Evolutionary conservation across 306 rosid species (phyloP).

Genomic region (Trifolium dubium): DNA sequence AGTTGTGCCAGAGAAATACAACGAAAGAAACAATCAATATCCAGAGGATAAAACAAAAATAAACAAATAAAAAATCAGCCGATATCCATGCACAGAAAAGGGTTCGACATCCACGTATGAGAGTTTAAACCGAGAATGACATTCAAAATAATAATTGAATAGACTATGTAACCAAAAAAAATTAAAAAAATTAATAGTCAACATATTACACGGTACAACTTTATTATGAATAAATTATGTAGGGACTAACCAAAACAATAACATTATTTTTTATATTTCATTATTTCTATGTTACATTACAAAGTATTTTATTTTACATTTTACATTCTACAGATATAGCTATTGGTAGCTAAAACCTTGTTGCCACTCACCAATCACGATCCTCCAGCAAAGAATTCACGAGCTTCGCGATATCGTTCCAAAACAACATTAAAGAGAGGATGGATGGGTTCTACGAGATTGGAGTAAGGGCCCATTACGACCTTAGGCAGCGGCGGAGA

Average conservation of each 20-base stretch:
- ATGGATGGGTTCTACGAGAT: slow-evolving; percentile 80
- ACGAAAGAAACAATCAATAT: no score
- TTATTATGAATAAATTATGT: no score
- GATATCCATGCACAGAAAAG: no score
- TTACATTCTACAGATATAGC: slow-evolving; percentile 24
- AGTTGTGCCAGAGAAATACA: no score
- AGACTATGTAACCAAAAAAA: no score
- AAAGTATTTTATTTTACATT: background rate
- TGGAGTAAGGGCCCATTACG: slow-evolving; percentile 73
- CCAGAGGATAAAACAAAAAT: no score
- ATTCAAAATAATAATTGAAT: no score
- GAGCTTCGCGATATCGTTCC: slow-evolving; percentile 71
- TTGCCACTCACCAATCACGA: slow-evolving; percentile 39
- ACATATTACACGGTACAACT: no score
- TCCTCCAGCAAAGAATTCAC: slow-evolving; percentile 50
- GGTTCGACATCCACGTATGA: no score
- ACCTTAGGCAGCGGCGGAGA: slow-evolving; percentile 61
- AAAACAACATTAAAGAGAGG: slow-evolving; percentile 80
- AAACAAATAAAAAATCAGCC: no score
- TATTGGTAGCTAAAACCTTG: slow-evolving; percentile 11
- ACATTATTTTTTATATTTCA: background rate
- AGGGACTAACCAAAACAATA: background rate
- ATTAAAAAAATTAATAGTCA: no score
- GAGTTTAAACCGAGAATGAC: no score
- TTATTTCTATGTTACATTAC: background rate